These are phyloP conservation scores for Gracilaria domingensis DNA, from an alignment of 23 red algal species.

Conservation along the genomic window DNA sequence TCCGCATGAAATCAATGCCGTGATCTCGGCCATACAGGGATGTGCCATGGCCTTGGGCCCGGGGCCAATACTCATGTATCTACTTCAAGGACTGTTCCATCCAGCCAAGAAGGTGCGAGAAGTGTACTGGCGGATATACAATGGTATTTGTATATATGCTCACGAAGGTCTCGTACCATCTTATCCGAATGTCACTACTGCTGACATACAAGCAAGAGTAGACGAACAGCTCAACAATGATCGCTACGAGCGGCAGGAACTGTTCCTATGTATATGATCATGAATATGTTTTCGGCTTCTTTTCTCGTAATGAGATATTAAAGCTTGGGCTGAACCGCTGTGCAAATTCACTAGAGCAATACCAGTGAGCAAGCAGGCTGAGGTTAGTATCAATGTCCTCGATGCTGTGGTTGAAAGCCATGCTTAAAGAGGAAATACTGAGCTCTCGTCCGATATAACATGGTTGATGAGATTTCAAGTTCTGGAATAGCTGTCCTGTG, in stretches of 20 bases:
- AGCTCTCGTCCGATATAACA: too few species aligned
- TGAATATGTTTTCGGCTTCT: not conserved
- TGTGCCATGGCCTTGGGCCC: conserved; percentile 84
- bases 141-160: conserved; percentile 78
- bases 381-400: too few species aligned
- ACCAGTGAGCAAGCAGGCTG: too few species aligned
- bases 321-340: too few species aligned
- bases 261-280: conserved; percentile 29
- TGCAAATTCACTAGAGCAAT: too few species aligned
- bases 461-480: too few species aligned
- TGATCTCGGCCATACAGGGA: conserved; percentile 89
- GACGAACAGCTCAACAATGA: conserved; percentile 45
- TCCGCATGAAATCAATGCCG: conserved; percentile 93
- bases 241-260: conserved; percentile 54
- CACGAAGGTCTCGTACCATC: conserved; percentile 79
- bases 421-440: too few species aligned
- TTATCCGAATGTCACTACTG: conserved; percentile 60
- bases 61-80: conserved; percentile 76
- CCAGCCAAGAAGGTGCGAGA: conserved; percentile 88
- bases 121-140: conserved; percentile 96
- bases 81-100: conserved; percentile 94
- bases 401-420: too few species aligned
- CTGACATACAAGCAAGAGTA: conserved; percentile 14
- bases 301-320: not conserved
- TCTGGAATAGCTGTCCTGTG: too few species aligned